Conservation (phyloP, 257 asterid species). For the Solanum pimpinellifolium region DNA sequence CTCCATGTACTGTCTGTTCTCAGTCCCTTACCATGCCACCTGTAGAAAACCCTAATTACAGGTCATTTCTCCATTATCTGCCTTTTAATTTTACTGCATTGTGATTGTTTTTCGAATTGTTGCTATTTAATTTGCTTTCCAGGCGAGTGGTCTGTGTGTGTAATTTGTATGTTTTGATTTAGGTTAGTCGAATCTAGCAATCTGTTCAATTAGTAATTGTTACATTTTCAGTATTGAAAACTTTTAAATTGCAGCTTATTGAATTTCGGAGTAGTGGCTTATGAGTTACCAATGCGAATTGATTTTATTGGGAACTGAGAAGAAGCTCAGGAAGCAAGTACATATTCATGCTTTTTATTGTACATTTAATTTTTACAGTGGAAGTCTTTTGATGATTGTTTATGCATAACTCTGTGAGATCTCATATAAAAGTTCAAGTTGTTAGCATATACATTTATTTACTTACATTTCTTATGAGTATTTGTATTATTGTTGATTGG, state of each 20-base stretch:
- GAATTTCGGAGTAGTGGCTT: background rate
- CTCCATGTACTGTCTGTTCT: slow-evolving; percentile 77
- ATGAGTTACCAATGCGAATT: background rate
- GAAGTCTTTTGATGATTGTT: background rate
- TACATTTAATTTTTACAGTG: background rate
- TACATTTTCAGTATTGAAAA: background rate
- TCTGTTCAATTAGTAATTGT: background rate
- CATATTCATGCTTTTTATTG: background rate
- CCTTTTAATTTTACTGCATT: background rate
- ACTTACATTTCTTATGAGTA: background rate
- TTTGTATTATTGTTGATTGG: background rate
- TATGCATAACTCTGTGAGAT: background rate
- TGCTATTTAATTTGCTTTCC: background rate
- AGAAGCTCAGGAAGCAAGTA: background rate
- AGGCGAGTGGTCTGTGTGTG: background rate
- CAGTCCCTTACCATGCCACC: slow-evolving; percentile 65
- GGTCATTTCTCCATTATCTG: slow-evolving; percentile 24
- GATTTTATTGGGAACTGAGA: background rate
- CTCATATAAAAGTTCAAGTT: background rate
- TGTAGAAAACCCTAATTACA: slow-evolving; percentile 72
- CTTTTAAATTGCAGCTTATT: background rate
- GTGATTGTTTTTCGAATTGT: too few species aligned
- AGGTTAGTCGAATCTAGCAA: background rate
- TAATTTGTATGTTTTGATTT: background rate
- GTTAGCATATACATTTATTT: background rate